Percentiles rank a stretch among this genome's conserved stretches.
These are phyloP conservation scores for Musa itinerans DNA, from an alignment of 176 grass and related monocot genomes.

Conservation along the genomic window DNA sequence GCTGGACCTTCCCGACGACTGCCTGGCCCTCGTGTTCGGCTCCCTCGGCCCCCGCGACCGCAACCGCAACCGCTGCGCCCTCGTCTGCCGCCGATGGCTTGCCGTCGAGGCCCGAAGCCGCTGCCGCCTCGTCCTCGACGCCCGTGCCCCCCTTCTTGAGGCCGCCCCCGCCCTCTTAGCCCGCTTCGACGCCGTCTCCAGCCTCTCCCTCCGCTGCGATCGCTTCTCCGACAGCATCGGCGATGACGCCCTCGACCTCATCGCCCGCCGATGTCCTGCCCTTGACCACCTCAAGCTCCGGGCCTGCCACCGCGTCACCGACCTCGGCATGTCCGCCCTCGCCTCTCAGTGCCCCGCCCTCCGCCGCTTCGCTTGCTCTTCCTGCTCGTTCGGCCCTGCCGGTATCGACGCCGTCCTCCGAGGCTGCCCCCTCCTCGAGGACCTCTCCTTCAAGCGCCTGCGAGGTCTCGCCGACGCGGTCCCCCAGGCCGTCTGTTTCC, in stretches of 20 bases:
- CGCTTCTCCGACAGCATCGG: background rate
- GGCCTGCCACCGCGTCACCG: background rate
- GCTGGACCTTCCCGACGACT: constrained; percentile 57
- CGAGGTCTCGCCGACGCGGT: background rate
- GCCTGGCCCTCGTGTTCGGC: constrained; percentile 40
- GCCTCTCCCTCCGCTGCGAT: constrained; percentile 2
- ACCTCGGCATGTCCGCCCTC: background rate
- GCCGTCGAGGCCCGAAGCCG: background rate
- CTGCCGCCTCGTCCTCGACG: background rate
- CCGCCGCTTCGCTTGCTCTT: background rate
- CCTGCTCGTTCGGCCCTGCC: background rate
- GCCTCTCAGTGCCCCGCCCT: background rate
- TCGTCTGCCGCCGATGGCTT: background rate
- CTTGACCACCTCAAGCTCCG: background rate
- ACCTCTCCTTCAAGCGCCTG: background rate
- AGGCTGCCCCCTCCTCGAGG: background rate
- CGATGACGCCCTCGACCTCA: background rate
- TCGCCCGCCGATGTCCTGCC: background rate
- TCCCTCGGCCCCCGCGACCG: constrained; percentile 55
- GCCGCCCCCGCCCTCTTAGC: background rate
- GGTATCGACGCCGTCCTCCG: background rate
- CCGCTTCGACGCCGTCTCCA: background rate
- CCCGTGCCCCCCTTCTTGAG: background rate
- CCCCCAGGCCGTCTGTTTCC: background rate
- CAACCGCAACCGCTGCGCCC: constrained; percentile 41